Conservation (phyloP, 1,139 yeast genomes). For the Scheffersomyces illinoinensis region DNA sequence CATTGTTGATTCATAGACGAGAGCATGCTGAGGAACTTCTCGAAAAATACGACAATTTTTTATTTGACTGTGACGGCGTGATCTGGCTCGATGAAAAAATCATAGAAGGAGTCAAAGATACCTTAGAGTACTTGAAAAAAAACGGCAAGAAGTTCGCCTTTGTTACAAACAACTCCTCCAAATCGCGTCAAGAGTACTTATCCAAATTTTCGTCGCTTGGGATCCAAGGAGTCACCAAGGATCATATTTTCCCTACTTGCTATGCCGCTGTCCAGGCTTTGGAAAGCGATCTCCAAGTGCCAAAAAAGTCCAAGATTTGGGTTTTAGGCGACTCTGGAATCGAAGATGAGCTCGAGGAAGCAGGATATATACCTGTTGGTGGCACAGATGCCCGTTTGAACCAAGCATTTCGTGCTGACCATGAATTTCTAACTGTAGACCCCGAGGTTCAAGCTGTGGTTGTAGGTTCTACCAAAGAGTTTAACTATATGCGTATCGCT, state of each 20-base stretch:
- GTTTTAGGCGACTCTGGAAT: slow-evolving; percentile 85
- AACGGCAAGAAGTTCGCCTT: slow-evolving; percentile 33
- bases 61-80: slow-evolving; percentile 95
- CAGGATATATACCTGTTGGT: slow-evolving; percentile 73
- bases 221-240: slow-evolving; percentile 28
- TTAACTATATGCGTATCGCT: slow-evolving; percentile 41
- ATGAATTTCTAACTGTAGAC: slow-evolving; percentile 47
- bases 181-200: slow-evolving; percentile 34
- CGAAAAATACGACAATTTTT: slow-evolving; percentile 69
- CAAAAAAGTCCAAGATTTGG: slow-evolving; percentile 59
- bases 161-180: slow-evolving; percentile 44
- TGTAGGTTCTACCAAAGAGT: slow-evolving; percentile 41
- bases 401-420: slow-evolving; percentile 34
- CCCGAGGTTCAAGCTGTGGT: slow-evolving; percentile 42
- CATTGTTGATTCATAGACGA: slow-evolving; percentile 13
- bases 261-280: slow-evolving; percentile 36
- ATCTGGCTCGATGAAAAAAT: slow-evolving; percentile 80
- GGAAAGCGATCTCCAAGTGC: slow-evolving; percentile 23
- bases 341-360: slow-evolving; percentile 64
- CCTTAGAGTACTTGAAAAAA: slow-evolving; percentile 55
- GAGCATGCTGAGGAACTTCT: slow-evolving; percentile 56
- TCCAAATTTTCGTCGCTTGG: slow-evolving; percentile 35
- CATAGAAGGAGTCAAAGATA: slow-evolving; percentile 71
- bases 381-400: slow-evolving; percentile 57
- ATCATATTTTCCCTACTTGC: slow-evolving; percentile 38